These are phyloP conservation scores for Umbelopsis sp. DNA, from an alignment of 192 early-diverging fungal species.

Conservation along the genomic window DNA sequence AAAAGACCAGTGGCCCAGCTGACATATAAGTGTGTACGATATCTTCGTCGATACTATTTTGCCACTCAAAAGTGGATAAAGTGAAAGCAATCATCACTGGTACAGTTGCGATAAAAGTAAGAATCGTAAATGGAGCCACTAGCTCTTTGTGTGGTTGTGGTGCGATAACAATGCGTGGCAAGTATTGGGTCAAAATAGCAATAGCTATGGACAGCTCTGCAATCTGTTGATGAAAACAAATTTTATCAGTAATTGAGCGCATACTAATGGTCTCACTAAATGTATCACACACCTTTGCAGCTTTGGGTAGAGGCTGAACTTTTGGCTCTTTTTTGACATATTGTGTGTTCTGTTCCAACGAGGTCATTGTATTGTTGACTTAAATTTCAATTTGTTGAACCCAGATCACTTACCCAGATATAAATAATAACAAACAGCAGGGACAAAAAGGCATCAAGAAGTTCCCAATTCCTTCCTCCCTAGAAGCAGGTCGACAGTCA, in stretches of 20 bases:
- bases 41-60: constrained; percentile 30
- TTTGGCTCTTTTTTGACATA: constrained; percentile 39
- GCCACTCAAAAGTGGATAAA: constrained; percentile 34
- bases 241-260: not conserved
- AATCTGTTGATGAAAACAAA: constrained; percentile 31
- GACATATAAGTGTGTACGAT: constrained; percentile 61
- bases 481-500: not conserved
- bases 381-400: not conserved
- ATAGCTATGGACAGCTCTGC: constrained; percentile 50
- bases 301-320: constrained; percentile 48
- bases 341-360: constrained; percentile 45
- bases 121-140: constrained; percentile 53
- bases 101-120: constrained; percentile 59
- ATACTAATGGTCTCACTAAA: not conserved
- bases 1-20: constrained; percentile 47
- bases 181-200: constrained; percentile 56
- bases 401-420: constrained; percentile 35
- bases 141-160: constrained; percentile 53
- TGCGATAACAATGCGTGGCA: constrained; percentile 64
- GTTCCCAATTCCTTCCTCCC: constrained; percentile 60
- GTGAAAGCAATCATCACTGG: constrained; percentile 53
- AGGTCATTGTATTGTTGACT: not conserved
- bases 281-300: constrained; percentile 8
- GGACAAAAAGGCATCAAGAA: constrained; percentile 56
- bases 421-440: constrained; percentile 49